Evolutionary conservation across 1,139 yeast genomes (phyloP), one percentile per base, ranked within the genome.

Genomic region (Hyphopichia wangnamkhiaoensis): DNA sequence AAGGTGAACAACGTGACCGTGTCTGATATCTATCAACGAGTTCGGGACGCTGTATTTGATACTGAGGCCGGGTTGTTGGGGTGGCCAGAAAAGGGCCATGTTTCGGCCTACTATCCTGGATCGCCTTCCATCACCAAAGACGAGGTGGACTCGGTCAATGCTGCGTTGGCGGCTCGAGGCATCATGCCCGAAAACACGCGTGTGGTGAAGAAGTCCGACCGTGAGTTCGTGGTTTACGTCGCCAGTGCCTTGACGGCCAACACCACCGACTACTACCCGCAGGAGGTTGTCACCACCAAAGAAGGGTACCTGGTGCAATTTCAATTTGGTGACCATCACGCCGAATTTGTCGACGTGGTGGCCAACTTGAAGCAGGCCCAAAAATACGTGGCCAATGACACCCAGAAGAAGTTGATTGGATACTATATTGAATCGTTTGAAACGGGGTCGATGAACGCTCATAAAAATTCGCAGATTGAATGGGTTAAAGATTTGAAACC

Each of bases 401-500:
- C 80, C 20, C 95, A 89, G 60, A 57, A 50, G 12, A 70, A 74
- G 42, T 81, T 88, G 87, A 59, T 88, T 23, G 75, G 71, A 8
- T 69, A 75, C 39, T 89, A 89, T 57, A 75, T 80, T 43, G 78
- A 79, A 37, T 79, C 94, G 3, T 89, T 89, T 63, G 63, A 73
- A 49, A 82, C 93, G 9, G 96, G 96, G 23, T 83, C 93, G 6
- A 83, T 88, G 82, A 79, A 82, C 46, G 87, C 91, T 13, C 96
- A 89, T 63, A 85, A 86, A 56, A 77, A 84, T 41, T 84, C 96
- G 0, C 96, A 89, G 62, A 79, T 82, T 43, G 74, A 77, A 48
- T 89, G 96, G 96, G 95, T 89, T 43, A 85, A 86, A 57, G 96
- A 89, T 58, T 63, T 86, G 39, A 84, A 88, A 6, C 96, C 96